Conservation (phyloP, 2,329 filamentous ascomycete species). For the Colletotrichum plurivorum region DNA sequence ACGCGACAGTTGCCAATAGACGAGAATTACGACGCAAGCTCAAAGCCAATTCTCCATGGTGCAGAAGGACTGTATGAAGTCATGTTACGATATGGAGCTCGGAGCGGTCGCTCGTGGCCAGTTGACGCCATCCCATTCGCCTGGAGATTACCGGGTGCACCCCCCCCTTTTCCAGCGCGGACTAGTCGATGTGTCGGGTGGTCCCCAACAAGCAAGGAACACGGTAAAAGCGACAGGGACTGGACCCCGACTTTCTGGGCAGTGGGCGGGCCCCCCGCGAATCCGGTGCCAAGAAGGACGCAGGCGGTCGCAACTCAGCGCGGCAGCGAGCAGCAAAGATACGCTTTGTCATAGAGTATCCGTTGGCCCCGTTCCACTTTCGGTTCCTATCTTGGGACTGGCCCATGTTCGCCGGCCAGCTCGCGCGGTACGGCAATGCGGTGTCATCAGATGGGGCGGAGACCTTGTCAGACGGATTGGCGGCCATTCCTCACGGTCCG, state of each 20-base stretch:
- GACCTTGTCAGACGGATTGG: constrained; percentile 22
- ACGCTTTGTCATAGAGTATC: constrained; percentile 38
- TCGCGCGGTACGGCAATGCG: constrained; percentile 17
- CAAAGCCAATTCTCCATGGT: constrained; percentile 28
- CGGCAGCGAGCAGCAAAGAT: constrained; percentile 4
- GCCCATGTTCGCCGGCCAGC: constrained; percentile 4
- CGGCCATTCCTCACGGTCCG: neutral
- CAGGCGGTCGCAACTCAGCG: constrained; percentile 18
- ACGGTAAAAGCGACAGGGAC: constrained; percentile 24
- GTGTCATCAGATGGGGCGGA: constrained; percentile 20
- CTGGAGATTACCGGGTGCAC: constrained; percentile 31
- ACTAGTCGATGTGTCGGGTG: constrained; percentile 12
- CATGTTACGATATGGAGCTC: constrained; percentile 16
- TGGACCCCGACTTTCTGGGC: constrained; percentile 31
- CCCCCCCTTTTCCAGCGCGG: constrained; percentile 14
- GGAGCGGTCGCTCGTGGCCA: constrained; percentile 53
- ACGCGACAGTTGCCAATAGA: constrained; percentile 31
- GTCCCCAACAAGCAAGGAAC: constrained; percentile 36
- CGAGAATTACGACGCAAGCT: constrained; percentile 14
- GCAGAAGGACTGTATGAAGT: constrained; percentile 31
- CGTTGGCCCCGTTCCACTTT: constrained; percentile 23
- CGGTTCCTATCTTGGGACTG: constrained; percentile 30
- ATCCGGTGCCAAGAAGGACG: constrained; percentile 38
- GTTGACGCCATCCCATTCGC: constrained; percentile 56
- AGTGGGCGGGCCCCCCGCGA: constrained; percentile 27